Percentiles rank a stretch among this genome's conserved stretches.
These are phyloP conservation scores for Cytauxzoon felis DNA, from an alignment of 169 alveolate species.

Conservation along the genomic window DNA sequence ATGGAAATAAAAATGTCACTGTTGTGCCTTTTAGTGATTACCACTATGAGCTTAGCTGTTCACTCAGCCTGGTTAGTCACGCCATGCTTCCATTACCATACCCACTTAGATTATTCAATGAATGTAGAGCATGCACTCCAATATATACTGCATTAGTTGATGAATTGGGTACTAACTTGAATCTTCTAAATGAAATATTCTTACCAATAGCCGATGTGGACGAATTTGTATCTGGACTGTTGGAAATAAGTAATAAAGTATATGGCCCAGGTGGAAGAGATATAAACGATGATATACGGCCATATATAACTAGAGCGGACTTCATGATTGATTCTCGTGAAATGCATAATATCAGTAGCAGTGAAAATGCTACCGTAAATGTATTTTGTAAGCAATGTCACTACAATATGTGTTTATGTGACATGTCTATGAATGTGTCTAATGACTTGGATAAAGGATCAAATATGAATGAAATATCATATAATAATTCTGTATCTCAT, in stretches of 20 bases:
- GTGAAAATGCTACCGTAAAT: neutral
- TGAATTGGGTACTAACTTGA: slow-evolving; percentile 20
- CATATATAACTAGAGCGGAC: slow-evolving; percentile 35
- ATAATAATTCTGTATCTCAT: neutral
- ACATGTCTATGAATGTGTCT: neutral
- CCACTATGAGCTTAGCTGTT: no score
- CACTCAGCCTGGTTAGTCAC: no score
- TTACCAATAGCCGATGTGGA: slow-evolving; percentile 21
- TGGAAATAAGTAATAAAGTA: slow-evolving; percentile 37
- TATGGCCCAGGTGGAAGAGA: slow-evolving; percentile 42
- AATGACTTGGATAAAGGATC: neutral
- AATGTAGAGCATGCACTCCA: slow-evolving; percentile 2
- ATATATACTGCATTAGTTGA: slow-evolving; percentile 21
- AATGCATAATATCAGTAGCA: neutral
- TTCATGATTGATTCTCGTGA: slow-evolving; percentile 24
- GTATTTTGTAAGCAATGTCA: slow-evolving; percentile 35
- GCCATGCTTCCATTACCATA: slow-evolving; percentile 43
- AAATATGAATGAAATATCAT: neutral
- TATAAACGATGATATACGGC: slow-evolving; percentile 26
- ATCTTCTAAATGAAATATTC: slow-evolving; percentile 7
- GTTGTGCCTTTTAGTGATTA: no score
- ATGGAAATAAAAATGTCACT: no score
- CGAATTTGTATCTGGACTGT: slow-evolving; percentile 24
- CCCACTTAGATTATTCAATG: slow-evolving; percentile 13
- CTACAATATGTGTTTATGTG: slow-evolving; percentile 37